These are phyloP conservation scores for Backusella macrospora DNA, from an alignment of 192 early-diverging fungal species.

Conservation along the genomic window DNA sequence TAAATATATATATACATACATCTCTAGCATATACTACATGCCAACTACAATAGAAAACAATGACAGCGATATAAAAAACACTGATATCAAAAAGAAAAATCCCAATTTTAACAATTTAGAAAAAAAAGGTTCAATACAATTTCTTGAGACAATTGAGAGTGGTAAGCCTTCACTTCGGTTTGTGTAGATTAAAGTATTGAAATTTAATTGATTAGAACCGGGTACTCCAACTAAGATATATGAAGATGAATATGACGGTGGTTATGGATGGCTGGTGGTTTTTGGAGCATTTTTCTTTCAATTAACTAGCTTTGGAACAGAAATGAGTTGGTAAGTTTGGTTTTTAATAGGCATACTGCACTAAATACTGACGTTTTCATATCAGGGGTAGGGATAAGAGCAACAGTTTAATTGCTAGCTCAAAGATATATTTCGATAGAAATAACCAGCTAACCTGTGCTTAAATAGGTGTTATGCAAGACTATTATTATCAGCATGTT, in stretches of 20 bases:
- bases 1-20: not conserved
- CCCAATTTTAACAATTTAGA: not conserved
- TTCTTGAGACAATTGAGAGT: not conserved
- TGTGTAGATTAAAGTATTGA: not conserved
- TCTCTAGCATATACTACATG: not conserved
- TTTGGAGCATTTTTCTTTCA: conserved; percentile 46
- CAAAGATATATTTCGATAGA: not conserved
- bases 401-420: too few relatives aligned
- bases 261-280: conserved; percentile 45
- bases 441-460: not conserved
- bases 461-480: conserved; percentile 35
- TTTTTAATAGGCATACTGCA: not conserved
- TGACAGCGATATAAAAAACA: not conserved
- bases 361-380: not conserved
- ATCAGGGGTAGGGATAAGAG: not conserved
- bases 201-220: not conserved
- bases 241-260: conserved; percentile 30
- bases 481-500: conserved; percentile 32
- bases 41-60: not conserved
- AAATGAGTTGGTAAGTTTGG: conserved; percentile 15
- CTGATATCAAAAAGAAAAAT: not conserved
- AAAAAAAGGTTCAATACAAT: not conserved
- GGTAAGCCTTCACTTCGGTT: not conserved
- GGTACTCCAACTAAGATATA: not conserved
- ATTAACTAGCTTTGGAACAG: conserved; percentile 12